Conservation (phyloP, 768 basidiomycete genomes). For the Xerocomellus amylosporus region DNA sequence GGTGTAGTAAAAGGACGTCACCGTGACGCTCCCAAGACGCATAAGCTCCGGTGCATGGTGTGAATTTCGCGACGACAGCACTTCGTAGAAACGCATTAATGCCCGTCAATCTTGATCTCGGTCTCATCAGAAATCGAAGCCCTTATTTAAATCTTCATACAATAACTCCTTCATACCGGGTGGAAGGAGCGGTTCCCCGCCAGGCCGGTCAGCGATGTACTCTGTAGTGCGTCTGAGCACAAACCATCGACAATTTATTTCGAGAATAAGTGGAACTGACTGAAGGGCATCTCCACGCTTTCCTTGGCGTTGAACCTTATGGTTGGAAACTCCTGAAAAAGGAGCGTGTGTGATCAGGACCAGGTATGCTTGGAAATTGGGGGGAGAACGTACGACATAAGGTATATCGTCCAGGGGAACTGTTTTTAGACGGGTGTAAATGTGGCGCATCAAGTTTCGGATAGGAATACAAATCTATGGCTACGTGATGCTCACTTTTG, state of each 20-base stretch:
- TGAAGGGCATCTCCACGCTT: constrained; percentile 97
- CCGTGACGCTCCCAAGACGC: no score
- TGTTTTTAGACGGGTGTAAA: constrained; percentile 24
- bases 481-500: constrained; percentile 42
- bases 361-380: not conserved
- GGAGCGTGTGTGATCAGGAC: not conserved
- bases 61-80: not conserved
- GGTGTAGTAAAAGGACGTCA: no score
- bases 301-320: constrained; percentile 85
- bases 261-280: constrained; percentile 43
- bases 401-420: constrained; percentile 70
- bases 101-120: no score
- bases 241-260: not conserved
- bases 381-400: constrained; percentile 51
- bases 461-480: not conserved
- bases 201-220: constrained; percentile 45
- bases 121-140: constrained; percentile 54
- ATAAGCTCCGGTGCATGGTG: not conserved
- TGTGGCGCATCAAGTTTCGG: not conserved
- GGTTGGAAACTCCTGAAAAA: constrained; percentile 78
- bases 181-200: constrained; percentile 71
- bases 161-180: constrained; percentile 88
- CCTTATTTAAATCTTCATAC: constrained; percentile 80
- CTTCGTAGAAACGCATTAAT: no score
- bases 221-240: constrained; percentile 30